phyloP scores from a whole-genome alignment of 2,329 filamentous ascomycete genomes.

The Hypoxylon sp. region DNA sequence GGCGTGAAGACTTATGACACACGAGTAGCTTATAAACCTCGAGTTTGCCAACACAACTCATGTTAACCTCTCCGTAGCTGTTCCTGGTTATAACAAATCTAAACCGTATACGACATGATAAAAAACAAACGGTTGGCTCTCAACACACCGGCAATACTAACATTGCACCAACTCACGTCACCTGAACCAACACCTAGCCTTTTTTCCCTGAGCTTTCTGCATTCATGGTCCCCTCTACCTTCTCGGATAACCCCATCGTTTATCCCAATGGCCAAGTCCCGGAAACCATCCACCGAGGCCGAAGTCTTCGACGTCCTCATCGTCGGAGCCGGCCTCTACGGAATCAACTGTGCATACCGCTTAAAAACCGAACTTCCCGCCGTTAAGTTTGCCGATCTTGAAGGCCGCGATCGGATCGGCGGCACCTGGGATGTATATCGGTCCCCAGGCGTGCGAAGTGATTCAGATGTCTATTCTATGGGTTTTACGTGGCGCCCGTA shows the following conservation, averaged over 20 bases:
- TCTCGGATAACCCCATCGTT: neutral
- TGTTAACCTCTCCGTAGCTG: too few species aligned
- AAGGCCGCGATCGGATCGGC: constrained; percentile 67
- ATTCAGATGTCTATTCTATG: constrained; percentile 52
- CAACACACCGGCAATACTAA: too few species aligned
- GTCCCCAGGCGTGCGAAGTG: constrained; percentile 68
- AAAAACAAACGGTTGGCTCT: too few species aligned
- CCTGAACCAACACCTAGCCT: too few species aligned
- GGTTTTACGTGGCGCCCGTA: constrained; percentile 67
- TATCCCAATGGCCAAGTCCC: neutral
- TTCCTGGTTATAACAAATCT: too few species aligned
- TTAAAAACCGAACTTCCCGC: constrained; percentile 62
- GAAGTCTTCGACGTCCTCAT: constrained; percentile 59
- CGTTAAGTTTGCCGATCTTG: constrained; percentile 63
- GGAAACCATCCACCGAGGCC: neutral
- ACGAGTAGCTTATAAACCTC: too few species aligned
- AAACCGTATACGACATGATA: too few species aligned
- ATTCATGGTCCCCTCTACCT: too few species aligned
- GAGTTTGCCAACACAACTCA: too few species aligned
- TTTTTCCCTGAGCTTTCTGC: too few species aligned
- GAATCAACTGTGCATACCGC: constrained; percentile 71
- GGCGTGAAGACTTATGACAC: neutral
- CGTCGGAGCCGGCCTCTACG: constrained; percentile 71
- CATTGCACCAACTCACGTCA: too few species aligned
- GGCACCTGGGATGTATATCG: constrained; percentile 75